phyloP scores from a whole-genome alignment of 2,329 filamentous ascomycete genomes.

The Trichoderma semiorbis region DNA sequence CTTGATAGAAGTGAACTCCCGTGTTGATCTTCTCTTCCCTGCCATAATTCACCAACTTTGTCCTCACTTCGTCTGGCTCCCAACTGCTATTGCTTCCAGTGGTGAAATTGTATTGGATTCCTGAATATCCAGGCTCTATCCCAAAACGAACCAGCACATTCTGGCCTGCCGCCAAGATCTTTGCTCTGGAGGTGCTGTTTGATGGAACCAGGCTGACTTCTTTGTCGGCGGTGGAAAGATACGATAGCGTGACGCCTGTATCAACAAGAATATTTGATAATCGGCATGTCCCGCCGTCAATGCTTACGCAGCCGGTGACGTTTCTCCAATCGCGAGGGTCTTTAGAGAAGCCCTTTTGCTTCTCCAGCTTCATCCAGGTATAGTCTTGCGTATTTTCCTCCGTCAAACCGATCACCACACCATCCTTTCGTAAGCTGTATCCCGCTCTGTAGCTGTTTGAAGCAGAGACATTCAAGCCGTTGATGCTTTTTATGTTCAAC shows the following conservation, averaged over 20 bases:
- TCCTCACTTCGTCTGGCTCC: background rate
- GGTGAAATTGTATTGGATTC: background rate
- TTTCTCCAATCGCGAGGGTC: background rate
- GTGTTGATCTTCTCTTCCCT: background rate
- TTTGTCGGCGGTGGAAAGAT: background rate
- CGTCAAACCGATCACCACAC: background rate
- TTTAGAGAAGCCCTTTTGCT: background rate
- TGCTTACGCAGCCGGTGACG: background rate
- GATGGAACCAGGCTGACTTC: background rate
- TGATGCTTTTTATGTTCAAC: background rate
- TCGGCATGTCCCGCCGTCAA: background rate
- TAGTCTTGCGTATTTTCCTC: background rate
- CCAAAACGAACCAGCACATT: background rate
- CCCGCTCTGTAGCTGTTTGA: background rate
- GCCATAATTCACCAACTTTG: background rate
- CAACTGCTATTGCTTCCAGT: background rate
- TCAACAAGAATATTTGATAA: background rate
- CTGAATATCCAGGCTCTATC: background rate
- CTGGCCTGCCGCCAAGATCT: background rate
- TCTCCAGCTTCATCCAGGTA: background rate
- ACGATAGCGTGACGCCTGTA: background rate
- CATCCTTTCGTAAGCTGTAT: background rate
- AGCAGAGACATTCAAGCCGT: background rate
- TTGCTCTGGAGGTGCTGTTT: background rate
- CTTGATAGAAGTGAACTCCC: background rate